Evolutionary conservation across 1,284 basidiomycete genomes (phyloP).

Genomic region (Phellinidium pouzarii): DNA sequence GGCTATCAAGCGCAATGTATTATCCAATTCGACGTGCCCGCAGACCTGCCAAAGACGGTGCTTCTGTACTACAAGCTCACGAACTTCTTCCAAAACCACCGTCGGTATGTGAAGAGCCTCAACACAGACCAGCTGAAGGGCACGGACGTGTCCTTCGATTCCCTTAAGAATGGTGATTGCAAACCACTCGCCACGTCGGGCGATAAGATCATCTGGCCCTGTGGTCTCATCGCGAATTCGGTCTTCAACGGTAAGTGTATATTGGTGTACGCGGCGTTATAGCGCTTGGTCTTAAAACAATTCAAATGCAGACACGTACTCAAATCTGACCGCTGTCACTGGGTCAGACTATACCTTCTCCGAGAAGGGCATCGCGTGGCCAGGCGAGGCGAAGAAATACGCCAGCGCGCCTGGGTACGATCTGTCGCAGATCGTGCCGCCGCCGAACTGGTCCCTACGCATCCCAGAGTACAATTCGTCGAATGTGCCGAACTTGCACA

Average conservation of each 20-base stretch:
- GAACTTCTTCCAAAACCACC: constrained; percentile 98
- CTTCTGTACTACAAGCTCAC: constrained; percentile 97
- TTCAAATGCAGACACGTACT: constrained; percentile 66
- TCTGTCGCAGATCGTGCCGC: constrained; percentile 69
- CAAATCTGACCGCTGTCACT: constrained; percentile 48
- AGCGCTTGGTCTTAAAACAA: background rate
- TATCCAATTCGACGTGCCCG: constrained; percentile 79
- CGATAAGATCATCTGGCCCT: constrained; percentile 77
- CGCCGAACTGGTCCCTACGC: constrained; percentile 80
- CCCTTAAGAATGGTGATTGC: constrained; percentile 75
- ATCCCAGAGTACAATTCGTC: constrained; percentile 73
- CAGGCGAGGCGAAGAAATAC: constrained; percentile 91
- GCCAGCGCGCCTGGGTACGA: constrained; percentile 51
- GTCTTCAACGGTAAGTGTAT: constrained; percentile 79
- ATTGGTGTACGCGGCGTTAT: constrained; percentile 4
- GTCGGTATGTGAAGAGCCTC: constrained; percentile 93
- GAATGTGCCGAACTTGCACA: constrained; percentile 64
- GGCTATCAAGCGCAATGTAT: constrained; percentile 57
- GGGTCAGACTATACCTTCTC: constrained; percentile 71
- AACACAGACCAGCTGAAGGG: constrained; percentile 85
- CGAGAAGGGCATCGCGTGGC: constrained; percentile 85
- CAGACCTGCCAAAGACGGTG: constrained; percentile 69
- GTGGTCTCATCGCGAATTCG: constrained; percentile 98
- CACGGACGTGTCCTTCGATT: constrained; percentile 44
- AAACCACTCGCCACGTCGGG: constrained; percentile 70